These are phyloP conservation scores for Coprinopsis sp. DNA, from an alignment of 768 basidiomycete genomes.

Conservation along the genomic window DNA sequence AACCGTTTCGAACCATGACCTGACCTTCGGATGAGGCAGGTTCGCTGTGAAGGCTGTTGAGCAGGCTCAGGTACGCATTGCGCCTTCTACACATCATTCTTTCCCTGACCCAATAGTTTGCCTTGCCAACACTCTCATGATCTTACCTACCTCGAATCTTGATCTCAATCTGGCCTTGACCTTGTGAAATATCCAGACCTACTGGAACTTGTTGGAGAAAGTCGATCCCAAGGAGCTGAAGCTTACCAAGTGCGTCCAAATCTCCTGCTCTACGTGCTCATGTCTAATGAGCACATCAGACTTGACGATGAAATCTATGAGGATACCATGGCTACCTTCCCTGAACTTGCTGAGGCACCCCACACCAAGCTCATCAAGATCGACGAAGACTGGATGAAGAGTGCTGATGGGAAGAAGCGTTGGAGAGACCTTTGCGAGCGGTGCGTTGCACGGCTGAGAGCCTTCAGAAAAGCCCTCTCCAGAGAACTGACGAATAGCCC, in stretches of 20 bases:
- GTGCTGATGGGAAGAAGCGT: conserved; percentile 73
- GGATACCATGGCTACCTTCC: conserved; percentile 72
- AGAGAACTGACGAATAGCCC: not conserved
- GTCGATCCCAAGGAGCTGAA: conserved; percentile 71
- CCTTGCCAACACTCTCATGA: not conserved
- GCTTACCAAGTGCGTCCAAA: conserved; percentile 66
- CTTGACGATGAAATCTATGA: conserved; percentile 90
- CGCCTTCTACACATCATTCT: not conserved
- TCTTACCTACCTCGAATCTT: not conserved
- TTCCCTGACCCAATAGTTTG: not conserved
- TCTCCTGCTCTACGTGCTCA: not conserved
- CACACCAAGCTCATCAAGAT: conserved; percentile 50
- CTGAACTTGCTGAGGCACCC: conserved; percentile 58
- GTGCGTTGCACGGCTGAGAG: conserved; percentile 30
- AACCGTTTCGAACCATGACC: not conserved
- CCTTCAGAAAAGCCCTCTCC: not conserved
- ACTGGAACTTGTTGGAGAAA: conserved; percentile 89
- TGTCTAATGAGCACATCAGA: conserved; percentile 30
- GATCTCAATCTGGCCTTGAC: not conserved
- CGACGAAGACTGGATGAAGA: conserved; percentile 94
- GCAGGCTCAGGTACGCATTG: conserved; percentile 77
- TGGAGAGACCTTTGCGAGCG: conserved; percentile 86
- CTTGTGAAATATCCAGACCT: conserved; percentile 52
- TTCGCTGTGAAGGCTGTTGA: conserved; percentile 96
- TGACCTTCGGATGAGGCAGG: no score